Conservation (phyloP, 2,329 filamentous ascomycete species). For the Hymenotorrendiella dingleyae region DNA sequence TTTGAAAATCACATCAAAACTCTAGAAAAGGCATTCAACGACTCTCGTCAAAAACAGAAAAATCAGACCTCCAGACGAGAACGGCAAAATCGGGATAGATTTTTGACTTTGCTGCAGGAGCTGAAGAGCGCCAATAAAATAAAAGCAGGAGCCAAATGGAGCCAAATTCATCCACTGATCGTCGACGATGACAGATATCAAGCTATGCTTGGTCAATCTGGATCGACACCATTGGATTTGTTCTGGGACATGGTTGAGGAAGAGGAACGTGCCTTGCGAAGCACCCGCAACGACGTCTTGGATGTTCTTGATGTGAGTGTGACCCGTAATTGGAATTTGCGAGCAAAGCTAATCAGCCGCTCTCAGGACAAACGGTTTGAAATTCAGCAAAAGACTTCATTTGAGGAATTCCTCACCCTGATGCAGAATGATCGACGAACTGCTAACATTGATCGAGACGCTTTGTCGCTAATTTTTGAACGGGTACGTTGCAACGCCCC, state of each 20-base stretch:
- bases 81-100: conserved; percentile 80
- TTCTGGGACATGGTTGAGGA: conserved; percentile 97
- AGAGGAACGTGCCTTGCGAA: conserved; percentile 81
- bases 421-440: conserved; percentile 84
- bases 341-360: conserved; percentile 32
- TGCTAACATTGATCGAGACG: conserved; percentile 77
- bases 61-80: conserved; percentile 73
- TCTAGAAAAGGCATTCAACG: conserved; percentile 86
- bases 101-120: conserved; percentile 67
- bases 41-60: conserved; percentile 83
- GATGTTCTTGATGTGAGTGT: conserved; percentile 78
- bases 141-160: conserved; percentile 88
- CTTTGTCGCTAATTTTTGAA: conserved; percentile 75
- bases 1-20: conserved; percentile 95
- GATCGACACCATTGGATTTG: conserved; percentile 81
- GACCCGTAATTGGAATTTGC: neutral
- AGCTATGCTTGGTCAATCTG: conserved; percentile 75
- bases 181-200: conserved; percentile 77
- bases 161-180: conserved; percentile 67
- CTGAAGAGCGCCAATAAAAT: conserved; percentile 73
- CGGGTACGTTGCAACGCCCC: conserved; percentile 46
- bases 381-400: conserved; percentile 76
- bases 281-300: conserved; percentile 73
- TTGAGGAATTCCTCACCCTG: conserved; percentile 79
- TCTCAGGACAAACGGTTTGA: conserved; percentile 82